Conservation (phyloP, 768 basidiomycete genomes). For the Neoboletus brunneissimus region DNA sequence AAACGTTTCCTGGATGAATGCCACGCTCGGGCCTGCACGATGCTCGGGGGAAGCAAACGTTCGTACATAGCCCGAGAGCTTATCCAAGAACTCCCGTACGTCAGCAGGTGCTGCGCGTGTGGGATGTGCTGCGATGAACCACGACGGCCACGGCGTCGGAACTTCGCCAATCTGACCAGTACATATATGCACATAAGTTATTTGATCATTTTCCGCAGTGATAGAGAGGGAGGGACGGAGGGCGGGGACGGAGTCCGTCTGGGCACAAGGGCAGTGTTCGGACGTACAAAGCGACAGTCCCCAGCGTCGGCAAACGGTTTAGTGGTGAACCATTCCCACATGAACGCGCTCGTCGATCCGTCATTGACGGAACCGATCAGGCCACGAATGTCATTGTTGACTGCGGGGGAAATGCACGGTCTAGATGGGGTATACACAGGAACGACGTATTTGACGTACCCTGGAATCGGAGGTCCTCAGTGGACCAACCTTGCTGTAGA, state of each 20-base stretch:
- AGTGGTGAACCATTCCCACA: slow-evolving; percentile 95
- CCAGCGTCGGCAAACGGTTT: slow-evolving; percentile 79
- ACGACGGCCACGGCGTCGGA: slow-evolving; percentile 95
- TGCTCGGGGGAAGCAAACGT: slow-evolving; percentile 60
- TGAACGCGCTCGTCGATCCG: slow-evolving; percentile 83
- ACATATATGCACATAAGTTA: not conserved
- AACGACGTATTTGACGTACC: slow-evolving; percentile 39
- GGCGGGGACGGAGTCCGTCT: not conserved
- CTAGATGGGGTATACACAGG: not conserved
- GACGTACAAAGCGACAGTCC: slow-evolving; percentile 77
- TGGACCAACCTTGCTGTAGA: slow-evolving; percentile 78
- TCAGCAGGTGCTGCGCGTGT: slow-evolving; percentile 50
- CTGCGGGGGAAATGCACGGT: slow-evolving; percentile 34
- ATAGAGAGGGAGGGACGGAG: not conserved
- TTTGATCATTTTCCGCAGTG: not conserved
- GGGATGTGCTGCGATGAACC: slow-evolving; percentile 89
- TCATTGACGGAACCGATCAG: slow-evolving; percentile 86
- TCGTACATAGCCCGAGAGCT: slow-evolving; percentile 62
- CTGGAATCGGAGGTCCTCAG: slow-evolving; percentile 64
- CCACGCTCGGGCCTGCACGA: slow-evolving; percentile 57
- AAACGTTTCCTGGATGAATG: slow-evolving; percentile 76
- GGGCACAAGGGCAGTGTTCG: not conserved
- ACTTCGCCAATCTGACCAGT: slow-evolving; percentile 71
- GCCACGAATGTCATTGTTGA: slow-evolving; percentile 78
- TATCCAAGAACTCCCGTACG: slow-evolving; percentile 57